phyloP scores from a whole-genome alignment of 352 stramenopile genomes.

The Phytophthora fragariaefolia region DNA sequence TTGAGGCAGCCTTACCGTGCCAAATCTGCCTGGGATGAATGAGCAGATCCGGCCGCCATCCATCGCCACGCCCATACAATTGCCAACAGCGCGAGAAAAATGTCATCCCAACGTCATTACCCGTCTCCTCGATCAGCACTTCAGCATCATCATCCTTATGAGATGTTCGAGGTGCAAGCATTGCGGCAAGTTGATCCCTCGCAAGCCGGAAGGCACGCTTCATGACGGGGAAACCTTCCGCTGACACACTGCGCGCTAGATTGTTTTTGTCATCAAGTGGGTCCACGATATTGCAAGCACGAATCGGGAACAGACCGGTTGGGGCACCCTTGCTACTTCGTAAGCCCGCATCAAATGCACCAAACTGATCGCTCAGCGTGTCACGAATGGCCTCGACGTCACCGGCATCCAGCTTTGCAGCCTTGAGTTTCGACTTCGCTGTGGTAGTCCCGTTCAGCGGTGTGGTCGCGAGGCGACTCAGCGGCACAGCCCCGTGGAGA shows the following conservation, averaged over 20 bases:
- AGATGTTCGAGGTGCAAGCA: slow-evolving; percentile 38
- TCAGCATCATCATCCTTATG: slow-evolving; percentile 30
- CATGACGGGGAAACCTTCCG: slow-evolving; percentile 74
- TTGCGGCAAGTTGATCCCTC: slow-evolving; percentile 54
- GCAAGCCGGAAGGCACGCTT: slow-evolving; percentile 72
- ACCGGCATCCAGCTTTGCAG: slow-evolving; percentile 41
- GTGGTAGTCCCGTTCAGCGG: slow-evolving; percentile 38
- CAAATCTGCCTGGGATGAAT: slow-evolving; percentile 81
- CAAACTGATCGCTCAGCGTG: slow-evolving; percentile 65
- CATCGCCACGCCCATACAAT: slow-evolving; percentile 72
- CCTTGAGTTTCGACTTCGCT: slow-evolving; percentile 20
- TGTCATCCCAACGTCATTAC: slow-evolving; percentile 38
- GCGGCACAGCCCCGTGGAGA: slow-evolving; percentile 75
- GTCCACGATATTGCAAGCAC: slow-evolving; percentile 90
- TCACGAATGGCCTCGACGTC: slow-evolving; percentile 61
- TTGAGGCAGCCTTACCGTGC: slow-evolving; percentile 46
- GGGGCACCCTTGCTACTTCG: slow-evolving; percentile 19
- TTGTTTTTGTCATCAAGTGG: slow-evolving; percentile 90
- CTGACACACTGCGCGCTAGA: slow-evolving; percentile 78
- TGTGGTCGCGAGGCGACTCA: slow-evolving; percentile 55
- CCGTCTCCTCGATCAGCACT: slow-evolving; percentile 22
- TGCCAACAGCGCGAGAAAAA: slow-evolving; percentile 74
- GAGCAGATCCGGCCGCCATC: slow-evolving; percentile 80
- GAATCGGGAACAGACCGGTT: slow-evolving; percentile 65
- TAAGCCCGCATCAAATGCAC: slow-evolving; percentile 49